Evolutionary conservation across 768 basidiomycete species (phyloP), one percentile per base, ranked within the genome.

Genomic region (Agaricus sinodeliciosus): DNA sequence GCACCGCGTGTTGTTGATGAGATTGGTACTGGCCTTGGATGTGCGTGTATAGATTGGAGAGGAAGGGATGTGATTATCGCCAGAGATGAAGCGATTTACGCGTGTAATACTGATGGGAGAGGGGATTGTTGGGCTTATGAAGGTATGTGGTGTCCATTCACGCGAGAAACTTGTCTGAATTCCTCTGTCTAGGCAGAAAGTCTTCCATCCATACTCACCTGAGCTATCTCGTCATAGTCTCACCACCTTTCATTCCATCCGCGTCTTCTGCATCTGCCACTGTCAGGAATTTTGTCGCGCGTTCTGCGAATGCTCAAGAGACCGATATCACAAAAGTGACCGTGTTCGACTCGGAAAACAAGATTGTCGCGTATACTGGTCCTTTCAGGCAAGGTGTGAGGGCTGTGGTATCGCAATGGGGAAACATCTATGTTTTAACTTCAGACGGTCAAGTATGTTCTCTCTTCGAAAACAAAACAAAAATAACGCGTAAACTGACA

Each of bases 101-200:
- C 88, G 7, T 93, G 90, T 61, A 83, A 85, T 0, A 77, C 80
- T 0, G 90, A 94, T 15, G 91, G 89, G 3, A 72, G 93, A 54
- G 87, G 90, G 3, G 78, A 86, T 0, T 92, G 89, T 49, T 92
- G 84, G 63, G 94, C 94, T 0, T 92, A 94, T 62, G 96, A 98
- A 75, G 95, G 94, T 88, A 51, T 9, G n/a, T 2, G 5, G n/a
- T 7, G 31, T 31, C 31, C 31, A 31, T 39, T 39, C 4, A n/a
- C 16, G 37, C 37, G 7, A 13, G 15, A 39, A 39, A 39, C 7
- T 31, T 11, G 8, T 31, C 31, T 31, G 31, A 31, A 3, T 2
- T 11, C 11, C 31, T 31, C 31, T 8, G 31, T 11, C 4, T 18
- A 90, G 86, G 87, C 5, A 75, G 77, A 49, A 94, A 94, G 69